phyloP scores from a whole-genome alignment of 1,284 basidiomycete genomes.

The Heliocybe sulcata region DNA sequence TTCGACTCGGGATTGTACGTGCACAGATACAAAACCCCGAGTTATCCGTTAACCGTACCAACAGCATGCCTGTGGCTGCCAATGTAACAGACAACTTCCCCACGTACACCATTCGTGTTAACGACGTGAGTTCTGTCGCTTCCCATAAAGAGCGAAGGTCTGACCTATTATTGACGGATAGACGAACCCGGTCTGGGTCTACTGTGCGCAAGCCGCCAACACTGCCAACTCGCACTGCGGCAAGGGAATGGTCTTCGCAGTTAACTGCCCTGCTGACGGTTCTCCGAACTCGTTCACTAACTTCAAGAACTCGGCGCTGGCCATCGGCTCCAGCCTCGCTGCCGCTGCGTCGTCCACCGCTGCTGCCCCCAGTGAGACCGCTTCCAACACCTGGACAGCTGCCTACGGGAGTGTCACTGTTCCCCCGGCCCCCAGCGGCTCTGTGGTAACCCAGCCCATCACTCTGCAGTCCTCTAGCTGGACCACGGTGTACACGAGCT shows the following conservation, averaged over 20 bases:
- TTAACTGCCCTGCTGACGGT: slow-evolving; percentile 50
- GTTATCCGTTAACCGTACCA: slow-evolving; percentile 1
- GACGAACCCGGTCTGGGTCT: slow-evolving; percentile 36
- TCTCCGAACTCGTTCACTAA: slow-evolving; percentile 46
- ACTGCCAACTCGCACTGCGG: slow-evolving; percentile 44
- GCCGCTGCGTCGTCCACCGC: slow-evolving; percentile 30
- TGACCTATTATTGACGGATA: too few relatives aligned
- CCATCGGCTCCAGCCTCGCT: slow-evolving; percentile 36
- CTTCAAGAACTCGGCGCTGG: slow-evolving; percentile 47
- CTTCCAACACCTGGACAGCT: slow-evolving; percentile 21
- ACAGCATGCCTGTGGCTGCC: slow-evolving; percentile 43
- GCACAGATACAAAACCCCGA: neutral
- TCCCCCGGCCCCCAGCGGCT: slow-evolving; percentile 31
- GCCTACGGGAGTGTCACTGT: slow-evolving; percentile 42
- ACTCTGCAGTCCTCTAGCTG: slow-evolving; percentile 34
- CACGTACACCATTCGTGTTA: slow-evolving; percentile 26
- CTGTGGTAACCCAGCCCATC: slow-evolving; percentile 26
- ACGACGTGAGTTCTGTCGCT: slow-evolving; percentile 21
- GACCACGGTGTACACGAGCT: slow-evolving; percentile 48
- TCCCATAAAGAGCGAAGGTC: too few relatives aligned
- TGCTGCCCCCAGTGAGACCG: slow-evolving; percentile 13
- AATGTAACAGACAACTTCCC: slow-evolving; percentile 26
- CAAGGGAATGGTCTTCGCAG: slow-evolving; percentile 56
- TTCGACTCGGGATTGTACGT: slow-evolving; percentile 55
- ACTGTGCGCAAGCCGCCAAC: slow-evolving; percentile 30